Conservation (phyloP, 306 rosid species). For the Lathyrus sativus region DNA sequence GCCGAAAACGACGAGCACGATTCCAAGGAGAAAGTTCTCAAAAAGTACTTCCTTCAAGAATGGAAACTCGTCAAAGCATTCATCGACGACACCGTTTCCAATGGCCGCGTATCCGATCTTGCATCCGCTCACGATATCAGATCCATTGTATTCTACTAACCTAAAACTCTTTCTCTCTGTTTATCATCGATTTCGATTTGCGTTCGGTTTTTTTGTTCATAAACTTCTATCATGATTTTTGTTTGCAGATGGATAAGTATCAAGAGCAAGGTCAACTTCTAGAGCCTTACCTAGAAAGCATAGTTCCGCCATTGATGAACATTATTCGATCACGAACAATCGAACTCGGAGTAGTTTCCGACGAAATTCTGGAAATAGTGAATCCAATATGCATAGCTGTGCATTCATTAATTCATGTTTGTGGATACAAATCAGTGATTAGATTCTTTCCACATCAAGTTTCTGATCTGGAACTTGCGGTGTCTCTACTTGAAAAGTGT, state of each 20-base stretch:
- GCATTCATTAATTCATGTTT: constrained; percentile 74
- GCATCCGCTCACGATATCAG: constrained; percentile 73
- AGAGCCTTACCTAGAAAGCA: constrained; percentile 90
- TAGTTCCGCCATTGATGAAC: constrained; percentile 80
- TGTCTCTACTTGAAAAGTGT: constrained; percentile 79
- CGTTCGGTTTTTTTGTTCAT: neutral
- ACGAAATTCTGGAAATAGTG: constrained; percentile 64
- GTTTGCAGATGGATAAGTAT: constrained; percentile 85
- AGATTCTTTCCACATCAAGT: constrained; percentile 96
- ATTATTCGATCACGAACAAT: constrained; percentile 68
- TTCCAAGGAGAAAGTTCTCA: constrained; percentile 76
- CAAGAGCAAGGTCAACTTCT: constrained; percentile 94
- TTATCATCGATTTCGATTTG: neutral
- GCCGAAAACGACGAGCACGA: constrained; percentile 80
- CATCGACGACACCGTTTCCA: constrained; percentile 69
- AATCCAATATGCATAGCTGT: constrained; percentile 83
- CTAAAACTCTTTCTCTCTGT: neutral
- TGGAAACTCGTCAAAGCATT: constrained; percentile 83
- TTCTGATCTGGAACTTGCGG: constrained; percentile 94
- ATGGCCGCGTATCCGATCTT: constrained; percentile 59
- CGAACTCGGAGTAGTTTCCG: constrained; percentile 64
- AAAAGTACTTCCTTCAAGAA: constrained; percentile 90
- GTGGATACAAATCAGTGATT: constrained; percentile 87
- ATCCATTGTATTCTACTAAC: constrained; percentile 67
- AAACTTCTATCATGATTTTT: neutral